Evolutionary conservation across 1,139 yeast species (phyloP), one percentile per base, ranked within the genome.

Genomic region (Pichiaceae sp.): DNA sequence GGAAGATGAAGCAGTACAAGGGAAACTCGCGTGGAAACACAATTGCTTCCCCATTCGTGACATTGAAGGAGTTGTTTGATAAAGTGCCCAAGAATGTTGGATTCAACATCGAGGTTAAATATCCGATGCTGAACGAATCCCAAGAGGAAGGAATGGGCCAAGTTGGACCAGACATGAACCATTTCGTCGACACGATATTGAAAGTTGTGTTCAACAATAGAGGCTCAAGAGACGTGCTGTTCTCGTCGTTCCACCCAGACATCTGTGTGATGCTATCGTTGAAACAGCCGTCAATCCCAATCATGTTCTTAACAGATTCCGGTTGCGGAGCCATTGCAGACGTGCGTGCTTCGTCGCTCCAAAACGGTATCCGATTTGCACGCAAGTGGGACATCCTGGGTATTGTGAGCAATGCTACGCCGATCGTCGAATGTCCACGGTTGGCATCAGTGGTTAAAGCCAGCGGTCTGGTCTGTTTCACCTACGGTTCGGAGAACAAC

Each of bases 221-320:
- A 8, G 66, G 74, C 26, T 93, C 87, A 9, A 70, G 97, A 47
- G 96, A 91, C 57, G 75, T 91, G 36, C 80, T 91, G 17, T 85
- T 91, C 52, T 85, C 96, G 3, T 83, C 95, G 3, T 91, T 91
- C 68, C 95, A 91, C 53, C 98, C 98, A 0, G 97, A 91, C 56
- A 72, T 87, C 26, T 91, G 97, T 59, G 62, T 85, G 40, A 66
- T 87, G 66, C 66, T 91, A 36, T 83, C 96, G 1, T 63, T 89
- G 58, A 91, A 91, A 58, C 97, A 91, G 58, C 97, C 97, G 21
- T 76, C 93, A 1, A 82, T 89, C 48, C 96, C 96, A 0, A 83
- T 87, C 44, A 68, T 91, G 52, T 91, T 80, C 54, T 67, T 91
- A 49, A 87, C 97, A 0, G 97, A 91, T 55, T 73, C 86, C 1